Evolutionary conservation across 1,284 basidiomycete species (phyloP), one percentile per base, ranked within the genome.

Genomic region (Amylostereum areolatum): DNA sequence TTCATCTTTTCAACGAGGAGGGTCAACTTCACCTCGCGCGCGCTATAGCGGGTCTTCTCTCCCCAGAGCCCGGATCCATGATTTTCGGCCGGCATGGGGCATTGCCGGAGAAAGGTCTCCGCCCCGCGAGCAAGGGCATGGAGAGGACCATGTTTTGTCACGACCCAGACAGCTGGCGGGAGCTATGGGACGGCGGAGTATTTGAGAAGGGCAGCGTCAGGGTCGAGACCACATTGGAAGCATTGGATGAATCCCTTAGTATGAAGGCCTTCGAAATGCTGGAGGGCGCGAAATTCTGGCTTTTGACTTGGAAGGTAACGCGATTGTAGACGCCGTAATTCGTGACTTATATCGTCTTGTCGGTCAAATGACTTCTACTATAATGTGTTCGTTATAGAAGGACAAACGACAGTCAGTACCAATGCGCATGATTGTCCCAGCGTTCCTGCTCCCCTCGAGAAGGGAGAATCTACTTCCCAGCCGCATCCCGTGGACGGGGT

Each of bases 1-100:
- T 76, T 58, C 73, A 77, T 50, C 61, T 76, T 5, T 76, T 76
- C 58, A 51, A 59, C 31, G 62, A 71, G 51, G 66, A 65, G 8
- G 42, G 62, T 12, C 73, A 76, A 56, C 47, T 59, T 7, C 45
- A 64, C 18, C 58, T 73, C 3, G 73, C 69, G 2, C 56, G 56
- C n/a, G 61, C 55, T 6, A 52, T 74, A 28, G 68, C 66, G 1
- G 58, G 66, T 1, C 59, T 75, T 5, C 62, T 70, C 29, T 62
- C 61, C 25, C 54, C 64, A 1, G 51, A 57, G 40, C 59, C 60
- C 7, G 66, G 64, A 18, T 62, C 63, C 31, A 47, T 65, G 18
- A 57, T 68, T 33, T 64, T 66, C 48, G 66, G 66, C 9, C 45
- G 45, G 34, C 66, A 68, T 34, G 27, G 39, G 36, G 41, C 39